A percentile compares a stretch with the other conserved stretches of the same genome.
These are phyloP conservation scores for Tilletia walkeri DNA, from an alignment of 1,284 basidiomycete species.

Conservation along the genomic window DNA sequence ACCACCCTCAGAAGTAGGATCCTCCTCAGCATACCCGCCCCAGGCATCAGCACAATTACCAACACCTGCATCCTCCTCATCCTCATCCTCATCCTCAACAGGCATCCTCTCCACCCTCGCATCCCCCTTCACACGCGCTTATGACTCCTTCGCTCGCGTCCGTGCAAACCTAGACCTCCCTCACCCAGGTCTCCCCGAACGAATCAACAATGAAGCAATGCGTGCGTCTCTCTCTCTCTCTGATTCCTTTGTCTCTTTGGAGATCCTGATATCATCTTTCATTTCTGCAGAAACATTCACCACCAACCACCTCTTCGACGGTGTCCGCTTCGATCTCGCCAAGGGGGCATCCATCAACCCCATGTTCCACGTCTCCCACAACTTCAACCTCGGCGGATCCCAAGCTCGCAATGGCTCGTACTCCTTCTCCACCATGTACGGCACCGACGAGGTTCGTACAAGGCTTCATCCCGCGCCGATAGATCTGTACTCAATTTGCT, in stretches of 20 bases:
- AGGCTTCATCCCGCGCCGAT: too few species aligned
- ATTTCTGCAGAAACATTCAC: slow-evolving; percentile 55
- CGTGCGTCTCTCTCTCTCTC: slow-evolving; percentile 60
- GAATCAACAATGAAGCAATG: slow-evolving; percentile 53
- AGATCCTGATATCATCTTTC: too few species aligned
- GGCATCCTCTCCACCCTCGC: not conserved
- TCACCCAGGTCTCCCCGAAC: slow-evolving; percentile 52
- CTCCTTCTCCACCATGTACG: slow-evolving; percentile 92
- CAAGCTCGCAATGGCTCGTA: slow-evolving; percentile 65
- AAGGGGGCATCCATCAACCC: slow-evolving; percentile 91
- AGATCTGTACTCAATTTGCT: too few species aligned
- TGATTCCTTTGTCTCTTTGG: not conserved
- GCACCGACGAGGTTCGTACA: slow-evolving; percentile 69
- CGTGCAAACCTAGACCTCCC: slow-evolving; percentile 39
- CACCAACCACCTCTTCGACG: slow-evolving; percentile 95
- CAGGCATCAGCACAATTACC: not conserved
- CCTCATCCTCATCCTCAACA: too few species aligned
- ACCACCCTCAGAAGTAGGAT: too few species aligned
- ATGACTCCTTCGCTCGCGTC: not conserved
- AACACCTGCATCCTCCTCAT: not conserved
- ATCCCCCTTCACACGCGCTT: not conserved
- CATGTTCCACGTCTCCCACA: slow-evolving; percentile 96
- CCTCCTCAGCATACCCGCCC: not conserved
- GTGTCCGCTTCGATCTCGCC: slow-evolving; percentile 88
- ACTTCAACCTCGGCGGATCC: slow-evolving; percentile 76